Base-by-base conservation (phyloP, 2,329 filamentous ascomycete species). In the Cladophialophora chaetospira region DNA sequence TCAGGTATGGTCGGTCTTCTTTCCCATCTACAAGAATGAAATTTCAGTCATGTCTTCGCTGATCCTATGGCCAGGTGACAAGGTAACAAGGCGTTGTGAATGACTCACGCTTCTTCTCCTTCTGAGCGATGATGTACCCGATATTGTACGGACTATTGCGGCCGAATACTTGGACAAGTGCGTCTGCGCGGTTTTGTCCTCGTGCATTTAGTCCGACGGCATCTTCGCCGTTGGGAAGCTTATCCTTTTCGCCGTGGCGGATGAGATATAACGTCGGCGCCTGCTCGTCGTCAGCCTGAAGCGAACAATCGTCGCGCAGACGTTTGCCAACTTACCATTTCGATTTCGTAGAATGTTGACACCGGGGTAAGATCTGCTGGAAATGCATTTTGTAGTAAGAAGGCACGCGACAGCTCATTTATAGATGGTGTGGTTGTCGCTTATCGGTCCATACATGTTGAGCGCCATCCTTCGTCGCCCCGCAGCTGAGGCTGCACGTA, bases 201-300 rank as follows among this genome's bases (percentile, higher is more conserved):
- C 77, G 65, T 0, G 74, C 63, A 53, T 69, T 82, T 43, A 86
- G 72, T 29, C 55, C 55, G 6, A 38, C 38, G 4, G n/a, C 28
- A 25, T 58, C 55, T 9, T 53, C 44, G 2, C 82, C 82, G 55
- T 77, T 70, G 29, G 73, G 72, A 13, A 75, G 75, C 33, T 75
- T 69, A 1, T 65, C 83, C 69, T 87, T 87, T 69, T 87, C 84
- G 57, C 83, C 84, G 62, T 87, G 84, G 15, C 83, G 80, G 67
- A 87, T 86, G 6, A 86, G 71, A 66, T 84, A 87, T 28, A 86
- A 79, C 0, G 78, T 85, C 1, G 82, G 53, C 3, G 44, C 35
- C n/a, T 40, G 17, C n/a, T 51, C 33, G n/a, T n/a, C n/a, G n/a
- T n/a, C n/a, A n/a, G n/a, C n/a, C n/a, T n/a, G n/a, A 44, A 28